A percentile compares a stretch with the other conserved stretches of the same genome.
These are phyloP conservation scores for Magnolia changhungtana DNA, from an alignment of 164 flowering plant species.

Conservation along the genomic window DNA sequence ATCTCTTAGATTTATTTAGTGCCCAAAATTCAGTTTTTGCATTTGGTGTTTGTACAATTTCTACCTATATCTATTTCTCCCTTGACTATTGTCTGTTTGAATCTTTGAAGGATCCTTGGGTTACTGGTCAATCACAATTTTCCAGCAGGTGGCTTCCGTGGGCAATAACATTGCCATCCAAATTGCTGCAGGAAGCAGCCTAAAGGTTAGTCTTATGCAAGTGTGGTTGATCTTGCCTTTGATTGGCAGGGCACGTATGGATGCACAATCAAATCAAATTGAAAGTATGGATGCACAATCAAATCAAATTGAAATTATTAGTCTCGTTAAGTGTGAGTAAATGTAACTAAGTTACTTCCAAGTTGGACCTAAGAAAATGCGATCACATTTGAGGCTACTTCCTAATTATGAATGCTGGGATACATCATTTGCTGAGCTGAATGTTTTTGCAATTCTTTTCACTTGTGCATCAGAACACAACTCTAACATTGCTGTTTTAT, in stretches of 20 bases:
- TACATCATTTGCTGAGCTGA: background rate
- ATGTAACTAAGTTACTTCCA: background rate
- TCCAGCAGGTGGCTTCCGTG: slow-evolving; percentile 64
- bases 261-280: background rate
- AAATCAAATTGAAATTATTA: background rate
- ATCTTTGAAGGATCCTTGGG: slow-evolving; percentile 53
- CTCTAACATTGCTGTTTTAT: background rate
- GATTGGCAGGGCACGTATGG: background rate
- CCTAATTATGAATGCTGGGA: no score
- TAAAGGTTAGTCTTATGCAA: slow-evolving; percentile 37
- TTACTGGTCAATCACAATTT: slow-evolving; percentile 52
- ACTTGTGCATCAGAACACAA: no score
- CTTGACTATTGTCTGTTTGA: slow-evolving; percentile 7
- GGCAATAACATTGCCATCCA: slow-evolving; percentile 68
- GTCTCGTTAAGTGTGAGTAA: background rate
- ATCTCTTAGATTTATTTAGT: background rate
- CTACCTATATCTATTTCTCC: slow-evolving; percentile 1
- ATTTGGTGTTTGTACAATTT: background rate
- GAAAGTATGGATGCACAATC: background rate
- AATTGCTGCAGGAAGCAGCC: slow-evolving; percentile 68
- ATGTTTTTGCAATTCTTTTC: no score
- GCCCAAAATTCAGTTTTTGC: background rate
- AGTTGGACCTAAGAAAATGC: background rate
- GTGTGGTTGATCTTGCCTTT: background rate
- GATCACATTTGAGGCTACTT: background rate